Percentiles rank a stretch among this genome's conserved stretches.
phyloP scores from a whole-genome alignment of 495 filamentous ascomycete genomes.

The Terfezia claveryi region DNA sequence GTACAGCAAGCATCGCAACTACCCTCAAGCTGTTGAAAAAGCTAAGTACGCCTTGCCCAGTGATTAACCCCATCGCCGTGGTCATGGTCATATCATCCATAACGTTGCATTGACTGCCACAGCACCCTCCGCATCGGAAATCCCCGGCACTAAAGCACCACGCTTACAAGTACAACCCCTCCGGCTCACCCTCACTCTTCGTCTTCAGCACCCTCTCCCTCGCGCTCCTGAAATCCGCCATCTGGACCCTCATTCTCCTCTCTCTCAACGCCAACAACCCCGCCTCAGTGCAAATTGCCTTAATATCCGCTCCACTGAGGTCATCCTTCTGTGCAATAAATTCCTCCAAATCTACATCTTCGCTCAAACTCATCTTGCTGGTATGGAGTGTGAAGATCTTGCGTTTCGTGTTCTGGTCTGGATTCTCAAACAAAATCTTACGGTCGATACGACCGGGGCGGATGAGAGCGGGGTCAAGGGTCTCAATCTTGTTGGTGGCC shows the following conservation, averaged over 20 bases:
- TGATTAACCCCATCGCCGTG: too few species aligned
- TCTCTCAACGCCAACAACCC: constrained; percentile 88
- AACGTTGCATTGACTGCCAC: too few species aligned
- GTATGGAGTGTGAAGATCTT: constrained; percentile 99
- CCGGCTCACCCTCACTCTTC: constrained; percentile 94
- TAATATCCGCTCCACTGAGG: constrained; percentile 91
- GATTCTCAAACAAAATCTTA: constrained; percentile 98
- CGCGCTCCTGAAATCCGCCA: constrained; percentile 89
- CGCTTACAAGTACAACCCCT: constrained; percentile 87
- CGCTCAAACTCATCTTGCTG: constrained; percentile 89
- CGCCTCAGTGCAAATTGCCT: constrained; percentile 94
- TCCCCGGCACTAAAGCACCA: too few species aligned
- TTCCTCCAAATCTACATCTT: constrained; percentile 92
- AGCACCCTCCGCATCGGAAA: too few species aligned
- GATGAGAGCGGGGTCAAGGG: constrained; percentile 86
- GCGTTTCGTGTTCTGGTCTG: constrained; percentile 96
- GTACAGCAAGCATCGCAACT: too few species aligned
- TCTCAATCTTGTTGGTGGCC: constrained; percentile 99
- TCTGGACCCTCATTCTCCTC: constrained; percentile 92
- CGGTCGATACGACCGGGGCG: constrained; percentile 94
- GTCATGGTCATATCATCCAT: too few species aligned
- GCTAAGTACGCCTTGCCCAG: too few species aligned
- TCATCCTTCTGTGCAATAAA: constrained; percentile 98
- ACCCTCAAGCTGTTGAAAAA: too few species aligned
- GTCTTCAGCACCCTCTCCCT: constrained; percentile 93